Conservation (phyloP, 768 basidiomycete genomes). For the Galerina marginata region DNA sequence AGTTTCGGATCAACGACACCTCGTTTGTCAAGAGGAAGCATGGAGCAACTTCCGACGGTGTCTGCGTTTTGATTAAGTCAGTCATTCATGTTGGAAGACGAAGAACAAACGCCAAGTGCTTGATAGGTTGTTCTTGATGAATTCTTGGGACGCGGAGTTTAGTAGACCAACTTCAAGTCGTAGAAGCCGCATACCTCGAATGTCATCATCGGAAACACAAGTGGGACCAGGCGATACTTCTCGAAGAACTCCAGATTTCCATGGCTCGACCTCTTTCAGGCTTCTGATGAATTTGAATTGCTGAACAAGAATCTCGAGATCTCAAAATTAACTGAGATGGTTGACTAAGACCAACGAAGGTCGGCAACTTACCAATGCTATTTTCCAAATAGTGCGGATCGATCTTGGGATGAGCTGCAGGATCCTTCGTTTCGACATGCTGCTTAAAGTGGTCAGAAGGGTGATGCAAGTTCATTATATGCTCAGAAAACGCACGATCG, state of each 20-base stretch:
- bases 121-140: conserved; percentile 24
- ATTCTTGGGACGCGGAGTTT: conserved; percentile 18
- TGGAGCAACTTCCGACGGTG: conserved; percentile 53
- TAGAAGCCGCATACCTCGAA: conserved; percentile 23
- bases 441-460: not conserved
- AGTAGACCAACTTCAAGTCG: not conserved
- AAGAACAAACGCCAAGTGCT: conserved; percentile 10
- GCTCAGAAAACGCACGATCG: conserved; percentile 42
- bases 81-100: not conserved
- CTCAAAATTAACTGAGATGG: conserved; percentile 16
- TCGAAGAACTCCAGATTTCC: conserved; percentile 18
- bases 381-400: conserved; percentile 48
- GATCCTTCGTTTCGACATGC: conserved; percentile 38
- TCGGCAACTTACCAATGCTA: conserved; percentile 38
- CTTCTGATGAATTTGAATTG: conserved; percentile 35
- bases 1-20: conserved; percentile 59
- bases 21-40: conserved; percentile 56
- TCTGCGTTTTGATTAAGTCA: conserved; percentile 32
- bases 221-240: conserved; percentile 39
- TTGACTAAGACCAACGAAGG: not conserved
- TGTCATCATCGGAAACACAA: conserved; percentile 32
- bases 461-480: not conserved
- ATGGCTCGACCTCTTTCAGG: conserved; percentile 31
- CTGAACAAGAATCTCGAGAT: conserved; percentile 39
- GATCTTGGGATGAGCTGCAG: conserved; percentile 36